Evolutionary conservation across 805 yeast genomes (phyloP), one percentile per base, ranked within the genome.

Genomic region (Saccharomycopsis sp.): DNA sequence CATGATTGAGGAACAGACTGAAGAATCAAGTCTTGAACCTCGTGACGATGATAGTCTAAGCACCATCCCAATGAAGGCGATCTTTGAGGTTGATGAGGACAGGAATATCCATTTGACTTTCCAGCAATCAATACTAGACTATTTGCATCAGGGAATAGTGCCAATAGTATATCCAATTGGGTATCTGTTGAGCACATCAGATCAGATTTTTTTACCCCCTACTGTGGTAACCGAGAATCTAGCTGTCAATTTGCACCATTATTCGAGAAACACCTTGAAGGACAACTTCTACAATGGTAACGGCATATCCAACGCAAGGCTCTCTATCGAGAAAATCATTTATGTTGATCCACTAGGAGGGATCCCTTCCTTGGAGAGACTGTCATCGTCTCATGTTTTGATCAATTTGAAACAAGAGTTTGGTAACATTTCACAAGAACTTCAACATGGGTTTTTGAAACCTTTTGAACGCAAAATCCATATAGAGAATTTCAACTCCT

Each of bases 281-380:
- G 45, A 60, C 25, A 56, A 58, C 10, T 36, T 18, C 16, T 30
- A 27, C 13, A 10, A 20, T 5, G 38, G 48, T 23, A 31, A n/a
- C n/a, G 36, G 51, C 36, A 37, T 45, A 38, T 36, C 46, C 39
- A 34, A 37, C 5, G 13, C 61, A 62, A 36, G 48, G 20, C 56
- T 67, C n/a, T 65, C 78, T 0, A 71, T 92, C 32, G 98, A 92
- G 48, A 92, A 92, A 50, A 61, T 89, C 21, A 73, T 89, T 5
- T 76, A 79, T 48, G 64, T 92, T 22, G 96, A 87, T 52, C 73
- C 77, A 1, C 56, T 71, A 15, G 99, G 99, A 1, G 99, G 99
- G 0, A 80, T 86, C 5, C 97, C 97, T 0, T 81, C 94, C 0
- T 64, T 77, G 18, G 95, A 86, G 54, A 68, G 97, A 44, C 72